phyloP scores from a whole-genome alignment of 805 yeast species.

The Suhomyces kilbournensis region DNA sequence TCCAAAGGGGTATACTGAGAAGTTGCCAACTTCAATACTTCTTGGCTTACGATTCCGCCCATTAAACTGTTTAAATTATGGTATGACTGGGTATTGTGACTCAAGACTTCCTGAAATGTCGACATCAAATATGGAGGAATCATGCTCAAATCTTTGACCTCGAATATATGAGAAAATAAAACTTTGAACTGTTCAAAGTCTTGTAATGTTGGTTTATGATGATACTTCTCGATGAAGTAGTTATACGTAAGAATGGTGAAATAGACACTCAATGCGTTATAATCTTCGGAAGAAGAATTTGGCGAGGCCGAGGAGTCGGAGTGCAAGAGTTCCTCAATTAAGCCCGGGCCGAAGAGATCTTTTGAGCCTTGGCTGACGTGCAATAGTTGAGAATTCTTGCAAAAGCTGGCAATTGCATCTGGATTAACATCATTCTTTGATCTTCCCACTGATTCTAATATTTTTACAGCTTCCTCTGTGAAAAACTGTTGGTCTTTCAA shows the following conservation, averaged over 20 bases:
- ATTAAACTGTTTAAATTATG: constrained; percentile 64
- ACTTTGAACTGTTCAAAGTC: constrained; percentile 19
- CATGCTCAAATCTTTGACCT: constrained; percentile 7
- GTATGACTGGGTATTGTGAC: constrained; percentile 42
- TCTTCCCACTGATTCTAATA: constrained; percentile 26
- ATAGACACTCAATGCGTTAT: constrained; percentile 32
- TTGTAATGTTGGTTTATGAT: constrained; percentile 15
- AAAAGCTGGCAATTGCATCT: constrained; percentile 47
- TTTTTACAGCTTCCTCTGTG: constrained; percentile 26
- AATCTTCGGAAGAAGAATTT: constrained; percentile 11
- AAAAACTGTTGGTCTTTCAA: constrained; percentile 44
- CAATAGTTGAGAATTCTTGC: constrained; percentile 58
- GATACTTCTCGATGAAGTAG: constrained; percentile 15
- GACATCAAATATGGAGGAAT: constrained; percentile 15
- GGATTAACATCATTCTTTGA: constrained; percentile 25
- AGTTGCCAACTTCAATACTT: constrained; percentile 70
- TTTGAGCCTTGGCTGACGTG: constrained; percentile 48
- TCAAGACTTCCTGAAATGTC: constrained; percentile 32
- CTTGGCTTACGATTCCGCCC: constrained; percentile 89
- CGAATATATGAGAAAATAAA: constrained; percentile 15
- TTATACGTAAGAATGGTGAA: constrained; percentile 41
- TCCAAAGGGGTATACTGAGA: constrained; percentile 78
- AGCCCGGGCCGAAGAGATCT: constrained; percentile 13
- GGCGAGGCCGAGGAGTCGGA: neutral
- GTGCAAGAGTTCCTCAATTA: constrained; percentile 14